A percentile compares a stretch with the other conserved stretches of the same genome.
These are phyloP conservation scores for Trichoderma koningiopsis DNA, from an alignment of 2,329 filamentous ascomycete species.

Conservation along the genomic window DNA sequence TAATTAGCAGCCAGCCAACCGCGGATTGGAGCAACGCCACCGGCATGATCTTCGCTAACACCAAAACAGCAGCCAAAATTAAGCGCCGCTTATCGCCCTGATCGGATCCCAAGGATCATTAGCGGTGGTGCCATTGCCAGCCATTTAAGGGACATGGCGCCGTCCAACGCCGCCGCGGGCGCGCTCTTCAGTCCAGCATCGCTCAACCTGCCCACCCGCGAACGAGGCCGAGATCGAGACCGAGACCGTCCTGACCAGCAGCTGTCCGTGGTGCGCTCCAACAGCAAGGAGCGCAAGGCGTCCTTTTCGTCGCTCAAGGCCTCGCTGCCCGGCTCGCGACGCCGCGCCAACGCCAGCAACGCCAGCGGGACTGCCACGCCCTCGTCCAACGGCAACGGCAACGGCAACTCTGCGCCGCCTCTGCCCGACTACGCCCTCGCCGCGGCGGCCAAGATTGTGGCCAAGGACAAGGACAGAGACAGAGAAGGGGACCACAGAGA, in stretches of 20 bases:
- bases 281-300: conserved; percentile 52
- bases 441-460: conserved; percentile 50
- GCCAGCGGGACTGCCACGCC: conserved; percentile 42
- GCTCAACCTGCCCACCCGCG: conserved; percentile 34
- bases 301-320: conserved; percentile 56
- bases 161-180: conserved; percentile 33
- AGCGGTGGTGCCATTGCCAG: background rate
- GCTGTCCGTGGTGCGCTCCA: conserved; percentile 31
- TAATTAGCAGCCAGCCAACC: background rate
- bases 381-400: conserved; percentile 34
- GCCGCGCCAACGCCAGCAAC: conserved; percentile 39
- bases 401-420: conserved; percentile 50
- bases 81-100: conserved; percentile 21
- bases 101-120: conserved; percentile 7
- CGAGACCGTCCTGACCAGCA: conserved; percentile 25
- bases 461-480: conserved; percentile 28
- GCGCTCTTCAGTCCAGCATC: conserved; percentile 40
- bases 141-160: conserved; percentile 19
- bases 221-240: background rate
- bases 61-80: background rate
- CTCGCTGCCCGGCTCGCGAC: conserved; percentile 52
- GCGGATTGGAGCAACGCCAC: background rate
- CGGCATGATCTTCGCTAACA: conserved; percentile 17
- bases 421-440: conserved; percentile 55
- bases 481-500: conserved; percentile 33